Evolutionary conservation across 2,329 filamentous ascomycete species (phyloP).

Genomic region (Chaetothyriales sp.): DNA sequence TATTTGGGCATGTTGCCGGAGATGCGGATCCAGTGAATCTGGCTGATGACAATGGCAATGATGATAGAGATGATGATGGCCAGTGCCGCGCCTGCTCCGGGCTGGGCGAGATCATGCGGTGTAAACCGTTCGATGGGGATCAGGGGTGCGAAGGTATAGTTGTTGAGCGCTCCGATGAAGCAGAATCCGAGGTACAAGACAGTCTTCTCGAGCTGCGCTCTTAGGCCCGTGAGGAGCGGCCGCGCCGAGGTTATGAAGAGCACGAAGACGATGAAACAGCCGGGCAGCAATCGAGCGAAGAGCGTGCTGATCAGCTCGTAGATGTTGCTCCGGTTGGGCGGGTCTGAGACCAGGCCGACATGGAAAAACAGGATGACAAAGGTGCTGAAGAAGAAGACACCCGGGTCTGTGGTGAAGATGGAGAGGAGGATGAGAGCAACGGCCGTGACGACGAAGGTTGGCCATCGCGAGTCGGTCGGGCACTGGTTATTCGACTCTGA

Average conservation of each 20-base stretch:
- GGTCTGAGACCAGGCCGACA: conserved; percentile 77
- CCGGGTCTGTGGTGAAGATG: conserved; percentile 63
- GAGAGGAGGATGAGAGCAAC: conserved; percentile 64
- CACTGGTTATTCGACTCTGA: conserved; percentile 39
- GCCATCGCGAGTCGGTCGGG: conserved; percentile 69
- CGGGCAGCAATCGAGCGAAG: conserved; percentile 69
- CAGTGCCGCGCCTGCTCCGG: conserved; percentile 71
- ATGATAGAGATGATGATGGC: conserved; percentile 61
- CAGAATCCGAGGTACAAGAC: conserved; percentile 77
- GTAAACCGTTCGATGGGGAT: conserved; percentile 91
- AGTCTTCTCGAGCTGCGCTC: conserved; percentile 77
- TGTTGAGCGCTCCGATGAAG: conserved; percentile 83
- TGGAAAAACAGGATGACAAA: conserved; percentile 80
- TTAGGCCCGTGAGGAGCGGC: conserved; percentile 55
- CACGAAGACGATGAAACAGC: conserved; percentile 73
- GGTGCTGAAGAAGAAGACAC: conserved; percentile 66
- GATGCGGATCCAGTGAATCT: conserved; percentile 73
- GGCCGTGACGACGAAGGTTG: conserved; percentile 64
- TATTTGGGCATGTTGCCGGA: conserved; percentile 68
- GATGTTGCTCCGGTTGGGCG: conserved; percentile 53
- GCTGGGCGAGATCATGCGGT: conserved; percentile 78
- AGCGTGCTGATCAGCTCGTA: conserved; percentile 61
- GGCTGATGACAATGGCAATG: conserved; percentile 50
- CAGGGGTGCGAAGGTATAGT: conserved; percentile 75
- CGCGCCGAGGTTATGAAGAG: conserved; percentile 71